A percentile compares a stretch with the other conserved stretches of the same genome.
phyloP scores from a whole-genome alignment of 2,329 filamentous ascomycete genomes.

The Exophiala sideris region DNA sequence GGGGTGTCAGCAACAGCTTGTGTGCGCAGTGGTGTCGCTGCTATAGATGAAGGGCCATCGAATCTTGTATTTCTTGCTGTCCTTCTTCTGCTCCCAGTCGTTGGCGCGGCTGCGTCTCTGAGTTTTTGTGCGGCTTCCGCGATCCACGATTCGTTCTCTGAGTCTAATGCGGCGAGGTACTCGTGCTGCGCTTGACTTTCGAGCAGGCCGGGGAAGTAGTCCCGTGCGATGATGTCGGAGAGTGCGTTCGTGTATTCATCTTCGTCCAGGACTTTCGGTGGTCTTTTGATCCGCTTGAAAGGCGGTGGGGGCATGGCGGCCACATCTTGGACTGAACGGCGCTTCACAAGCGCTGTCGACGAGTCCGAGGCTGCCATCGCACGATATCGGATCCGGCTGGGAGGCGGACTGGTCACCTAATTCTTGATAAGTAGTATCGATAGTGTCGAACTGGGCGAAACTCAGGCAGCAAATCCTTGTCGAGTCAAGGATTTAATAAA shows the following conservation, averaged over 20 bases:
- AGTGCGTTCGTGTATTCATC: constrained; percentile 87
- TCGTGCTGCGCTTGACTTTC: constrained; percentile 86
- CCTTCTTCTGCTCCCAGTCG: constrained; percentile 44
- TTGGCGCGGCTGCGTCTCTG: constrained; percentile 75
- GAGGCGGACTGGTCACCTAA: neutral
- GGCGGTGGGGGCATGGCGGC: constrained; percentile 85
- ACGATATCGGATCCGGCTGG: neutral
- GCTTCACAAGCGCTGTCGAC: constrained; percentile 18
- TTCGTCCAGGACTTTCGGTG: constrained; percentile 83
- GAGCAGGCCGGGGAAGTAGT: constrained; percentile 91
- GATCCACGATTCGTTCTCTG: constrained; percentile 82
- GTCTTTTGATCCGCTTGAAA: constrained; percentile 86
- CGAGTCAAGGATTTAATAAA: constrained; percentile 3
- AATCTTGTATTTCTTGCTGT: constrained; percentile 29
- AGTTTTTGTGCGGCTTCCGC: constrained; percentile 70
- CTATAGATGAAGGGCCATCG: constrained; percentile 19
- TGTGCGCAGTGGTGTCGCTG: constrained; percentile 4
- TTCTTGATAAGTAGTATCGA: neutral
- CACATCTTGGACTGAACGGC: constrained; percentile 15
- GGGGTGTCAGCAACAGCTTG: constrained; percentile 22
- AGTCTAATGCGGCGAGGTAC: constrained; percentile 86
- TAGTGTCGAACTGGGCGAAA: neutral
- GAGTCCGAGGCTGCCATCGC: constrained; percentile 10
- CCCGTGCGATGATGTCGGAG: constrained; percentile 89
- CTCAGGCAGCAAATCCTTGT: neutral